Conservation (phyloP, 1,139 yeast genomes). For the Saccharomyces hybrid region DNA sequence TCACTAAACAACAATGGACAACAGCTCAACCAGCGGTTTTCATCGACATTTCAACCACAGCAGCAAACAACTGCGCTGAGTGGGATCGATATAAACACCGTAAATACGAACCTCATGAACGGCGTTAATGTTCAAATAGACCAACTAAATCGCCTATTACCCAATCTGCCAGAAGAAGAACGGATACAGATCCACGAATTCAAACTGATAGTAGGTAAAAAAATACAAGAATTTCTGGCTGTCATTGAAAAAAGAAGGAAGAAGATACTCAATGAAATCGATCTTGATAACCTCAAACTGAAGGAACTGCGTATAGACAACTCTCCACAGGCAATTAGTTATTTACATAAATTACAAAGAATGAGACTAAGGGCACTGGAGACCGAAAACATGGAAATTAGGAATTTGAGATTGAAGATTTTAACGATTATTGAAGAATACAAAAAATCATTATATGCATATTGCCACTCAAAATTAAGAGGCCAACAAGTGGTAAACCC, state of each 20-base stretch:
- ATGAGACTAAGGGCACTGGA: conserved; percentile 29
- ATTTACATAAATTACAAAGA: conserved; percentile 24
- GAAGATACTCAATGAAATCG: conserved; percentile 17
- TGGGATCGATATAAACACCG: not conserved
- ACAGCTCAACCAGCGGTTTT: not conserved
- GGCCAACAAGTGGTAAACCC: conserved; percentile 21
- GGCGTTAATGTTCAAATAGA: not conserved
- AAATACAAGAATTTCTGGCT: conserved; percentile 17
- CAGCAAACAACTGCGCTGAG: not conserved
- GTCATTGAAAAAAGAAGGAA: conserved; percentile 21
- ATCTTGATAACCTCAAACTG: conserved; percentile 15
- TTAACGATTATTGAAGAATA: conserved; percentile 24
- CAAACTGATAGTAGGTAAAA: conserved; percentile 16
- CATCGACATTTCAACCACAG: not conserved
- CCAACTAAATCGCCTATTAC: not conserved
- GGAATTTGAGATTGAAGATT: conserved; percentile 22
- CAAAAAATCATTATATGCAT: conserved; percentile 21
- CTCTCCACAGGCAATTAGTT: conserved; percentile 16
- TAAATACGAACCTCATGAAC: not conserved
- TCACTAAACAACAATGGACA: not conserved
- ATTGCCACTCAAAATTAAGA: conserved; percentile 14
- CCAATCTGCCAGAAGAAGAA: conserved; percentile 15
- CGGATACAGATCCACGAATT: conserved; percentile 14
- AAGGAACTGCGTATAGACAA: conserved; percentile 13
- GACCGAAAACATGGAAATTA: conserved; percentile 27